Evolutionary conservation across 192 early-diverging fungal species (phyloP).

Genomic region (Backusella liffmaniae): DNA sequence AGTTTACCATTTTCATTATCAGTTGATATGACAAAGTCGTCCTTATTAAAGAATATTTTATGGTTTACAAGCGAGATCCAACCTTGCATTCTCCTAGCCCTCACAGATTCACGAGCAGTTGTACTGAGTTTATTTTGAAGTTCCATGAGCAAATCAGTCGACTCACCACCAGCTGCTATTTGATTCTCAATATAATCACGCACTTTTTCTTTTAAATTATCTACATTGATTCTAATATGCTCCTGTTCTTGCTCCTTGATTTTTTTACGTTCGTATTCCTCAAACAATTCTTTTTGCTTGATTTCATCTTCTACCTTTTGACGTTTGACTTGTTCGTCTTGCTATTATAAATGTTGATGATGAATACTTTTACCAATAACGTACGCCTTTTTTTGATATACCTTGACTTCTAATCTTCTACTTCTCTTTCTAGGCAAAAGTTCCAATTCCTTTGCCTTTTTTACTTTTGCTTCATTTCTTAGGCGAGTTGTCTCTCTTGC

Average conservation of each 20-base stretch:
- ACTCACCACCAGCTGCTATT: neutral
- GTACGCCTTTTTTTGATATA: too few relatives aligned
- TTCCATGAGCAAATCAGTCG: neutral
- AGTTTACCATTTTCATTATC: neutral
- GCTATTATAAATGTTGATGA: neutral
- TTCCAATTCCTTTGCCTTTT: neutral
- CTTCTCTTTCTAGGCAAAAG: slow-evolving; percentile 13
- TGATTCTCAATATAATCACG: slow-evolving; percentile 6
- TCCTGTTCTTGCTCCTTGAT: neutral
- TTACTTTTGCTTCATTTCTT: slow-evolving; percentile 10
- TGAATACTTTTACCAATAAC: too few relatives aligned
- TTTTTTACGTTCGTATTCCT: neutral
- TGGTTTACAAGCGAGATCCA: neutral
- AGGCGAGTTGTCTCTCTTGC: neutral
- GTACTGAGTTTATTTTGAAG: neutral
- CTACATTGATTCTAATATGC: neutral
- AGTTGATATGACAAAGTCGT: neutral
- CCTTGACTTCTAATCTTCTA: slow-evolving; percentile 10
- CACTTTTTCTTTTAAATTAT: neutral
- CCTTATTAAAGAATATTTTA: neutral
- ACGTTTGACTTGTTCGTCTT: neutral
- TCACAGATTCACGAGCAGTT: neutral
- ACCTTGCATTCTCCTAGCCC: neutral
- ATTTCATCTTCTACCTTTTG: neutral
- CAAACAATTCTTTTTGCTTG: neutral